A percentile compares a stretch with the other conserved stretches of the same genome.
Conservation (phyloP, 441 rosid species). For the Arabidopsis hybrid region DNA sequence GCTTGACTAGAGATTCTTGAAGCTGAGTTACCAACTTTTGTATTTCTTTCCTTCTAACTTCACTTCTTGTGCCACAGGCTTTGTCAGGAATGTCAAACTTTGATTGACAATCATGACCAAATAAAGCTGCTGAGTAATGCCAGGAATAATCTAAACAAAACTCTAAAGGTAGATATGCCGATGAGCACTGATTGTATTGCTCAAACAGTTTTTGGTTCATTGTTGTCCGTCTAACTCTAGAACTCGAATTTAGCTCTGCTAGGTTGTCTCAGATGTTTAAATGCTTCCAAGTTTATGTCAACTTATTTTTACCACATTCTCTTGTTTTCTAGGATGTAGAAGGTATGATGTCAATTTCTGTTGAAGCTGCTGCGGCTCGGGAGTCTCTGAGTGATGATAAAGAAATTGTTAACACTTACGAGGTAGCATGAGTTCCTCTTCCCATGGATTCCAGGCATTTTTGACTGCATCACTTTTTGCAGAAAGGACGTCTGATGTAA, state of each 20-base stretch:
- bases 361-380: conserved; percentile 94
- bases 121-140: conserved; percentile 97
- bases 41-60: background rate
- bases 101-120: conserved; percentile 98
- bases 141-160: conserved; percentile 89
- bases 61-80: conserved; percentile 58
- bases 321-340: conserved; percentile 77
- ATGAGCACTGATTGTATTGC: background rate
- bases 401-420: conserved; percentile 92
- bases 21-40: background rate
- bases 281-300: conserved; percentile 14
- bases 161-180: conserved; percentile 71
- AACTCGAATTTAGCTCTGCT: conserved; percentile 12
- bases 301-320: background rate
- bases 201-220: conserved; percentile 21
- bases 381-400: conserved; percentile 94
- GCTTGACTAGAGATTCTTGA: conserved; percentile 14
- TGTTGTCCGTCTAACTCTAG: background rate
- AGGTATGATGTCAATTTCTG: conserved; percentile 99
- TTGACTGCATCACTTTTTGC: conserved; percentile 12
- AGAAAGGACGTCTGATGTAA: conserved; percentile 13
- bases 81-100: conserved; percentile 95
- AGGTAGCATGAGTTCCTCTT: conserved; percentile 57
- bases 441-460: conserved; percentile 23
- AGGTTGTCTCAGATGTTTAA: conserved; percentile 10